Evolutionary conservation across 2,329 filamentous ascomycete species (phyloP), one percentile per base, ranked within the genome.

Genomic region (Tolypocladium ovalisporum): DNA sequence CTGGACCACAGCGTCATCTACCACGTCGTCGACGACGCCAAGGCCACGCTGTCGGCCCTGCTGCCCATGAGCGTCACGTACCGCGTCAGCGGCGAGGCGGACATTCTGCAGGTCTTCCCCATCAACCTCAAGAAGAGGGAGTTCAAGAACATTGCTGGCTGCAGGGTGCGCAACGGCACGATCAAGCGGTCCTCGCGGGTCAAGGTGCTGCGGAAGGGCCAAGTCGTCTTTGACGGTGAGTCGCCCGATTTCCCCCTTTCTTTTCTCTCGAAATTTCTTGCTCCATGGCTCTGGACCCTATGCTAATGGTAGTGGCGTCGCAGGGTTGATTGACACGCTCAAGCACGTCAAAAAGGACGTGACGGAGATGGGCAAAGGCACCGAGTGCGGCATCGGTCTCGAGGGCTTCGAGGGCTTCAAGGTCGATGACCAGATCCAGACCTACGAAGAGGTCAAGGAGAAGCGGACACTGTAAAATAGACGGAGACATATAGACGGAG

Each of bases 311-410:
- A 19, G 8, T 3, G 47, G 44, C 0, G 19, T 32, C 57, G 34
- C 58, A 96, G 93, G 92, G 62, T 80, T 80, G 55, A 82, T 97
- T 49, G 80, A 84, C 22, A 89, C 89, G 1, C 83, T 99, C 58
- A 97, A 94, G 75, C 89, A 95, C 66, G 84, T 88, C 70, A 97
- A 97, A 79, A 95, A 95, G 70, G 90, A 97, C 62, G 89, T 94
- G 35, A 77, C 78, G 52, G 90, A 96, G 67, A 94, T 96, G 85
- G 85, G 85, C 66, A 97, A 96, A 74, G 92, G 91, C 58, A 84
- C 81, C n/a, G 94, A 99, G 73, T 99, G 94, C 66, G 94, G 94
- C 63, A 86, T 99, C 63, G 85, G 84, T 55, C 93, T 99, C 66
- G 84, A 87, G 3, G 81, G 79, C 36, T 99, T 90, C 84, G 79